A percentile compares a stretch with the other conserved stretches of the same genome.
These are phyloP conservation scores for Plasmopara muralis DNA, from an alignment of 352 stramenopile species.

Conservation along the genomic window DNA sequence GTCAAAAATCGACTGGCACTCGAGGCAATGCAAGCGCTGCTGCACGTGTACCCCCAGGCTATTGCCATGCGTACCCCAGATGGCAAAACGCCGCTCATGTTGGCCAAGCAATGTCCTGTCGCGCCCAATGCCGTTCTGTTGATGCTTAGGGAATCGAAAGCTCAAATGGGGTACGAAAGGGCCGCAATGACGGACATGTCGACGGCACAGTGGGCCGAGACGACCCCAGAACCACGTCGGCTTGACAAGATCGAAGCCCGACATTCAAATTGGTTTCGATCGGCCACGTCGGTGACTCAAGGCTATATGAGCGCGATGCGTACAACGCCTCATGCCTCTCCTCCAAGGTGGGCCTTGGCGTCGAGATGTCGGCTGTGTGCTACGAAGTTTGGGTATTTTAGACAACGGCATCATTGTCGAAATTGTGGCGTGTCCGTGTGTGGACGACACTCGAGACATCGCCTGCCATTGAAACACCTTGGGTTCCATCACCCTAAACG, in stretches of 20 bases:
- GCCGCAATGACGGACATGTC: conserved; percentile 12
- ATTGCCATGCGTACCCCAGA: conserved; percentile 44
- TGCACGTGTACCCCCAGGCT: conserved; percentile 59
- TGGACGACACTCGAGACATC: conserved; percentile 52
- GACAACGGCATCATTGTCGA: conserved; percentile 73
- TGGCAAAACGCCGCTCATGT: conserved; percentile 34
- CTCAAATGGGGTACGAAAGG: conserved; percentile 4
- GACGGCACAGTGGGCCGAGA: conserved; percentile 9
- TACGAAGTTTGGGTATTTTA: conserved; percentile 70
- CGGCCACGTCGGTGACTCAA: conserved; percentile 15
- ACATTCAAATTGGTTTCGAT: conserved; percentile 16
- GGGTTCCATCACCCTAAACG: conserved; percentile 51
- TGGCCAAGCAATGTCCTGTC: conserved; percentile 38
- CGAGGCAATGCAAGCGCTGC: conserved; percentile 53
- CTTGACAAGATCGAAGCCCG: not conserved
- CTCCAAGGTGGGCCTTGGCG: conserved; percentile 49
- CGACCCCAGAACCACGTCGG: not conserved
- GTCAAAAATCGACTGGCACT: conserved; percentile 52
- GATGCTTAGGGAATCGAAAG: conserved; percentile 37
- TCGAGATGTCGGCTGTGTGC: conserved; percentile 60
- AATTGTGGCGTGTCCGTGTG: conserved; percentile 79
- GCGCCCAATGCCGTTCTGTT: conserved; percentile 18
- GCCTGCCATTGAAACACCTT: conserved; percentile 52
- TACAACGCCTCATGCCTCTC: conserved; percentile 16
- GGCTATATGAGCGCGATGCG: conserved; percentile 22